Percentiles rank a stretch among this genome's conserved stretches.
These are phyloP conservation scores for Wickerhamiella allomyrinae DNA, from an alignment of 805 yeast genomes.

Conservation along the genomic window DNA sequence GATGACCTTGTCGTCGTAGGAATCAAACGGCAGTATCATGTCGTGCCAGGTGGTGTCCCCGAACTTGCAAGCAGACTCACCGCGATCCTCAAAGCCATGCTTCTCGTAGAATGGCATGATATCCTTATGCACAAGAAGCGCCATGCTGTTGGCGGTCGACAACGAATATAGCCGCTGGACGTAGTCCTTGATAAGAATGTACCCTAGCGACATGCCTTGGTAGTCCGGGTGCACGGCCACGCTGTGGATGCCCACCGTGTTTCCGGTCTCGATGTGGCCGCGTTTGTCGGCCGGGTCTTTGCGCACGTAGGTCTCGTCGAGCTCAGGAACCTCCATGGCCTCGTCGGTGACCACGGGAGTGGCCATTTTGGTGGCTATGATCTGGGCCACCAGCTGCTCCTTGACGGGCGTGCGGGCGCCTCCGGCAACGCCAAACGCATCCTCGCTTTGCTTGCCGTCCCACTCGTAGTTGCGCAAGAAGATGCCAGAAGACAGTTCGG, in stretches of 20 bases:
- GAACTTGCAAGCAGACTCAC: slow-evolving; percentile 43
- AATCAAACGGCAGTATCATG: slow-evolving; percentile 16
- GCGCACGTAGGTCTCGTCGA: slow-evolving; percentile 16
- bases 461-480: slow-evolving; percentile 34
- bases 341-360: slow-evolving; percentile 36
- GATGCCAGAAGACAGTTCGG: slow-evolving; percentile 81
- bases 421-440: slow-evolving; percentile 20
- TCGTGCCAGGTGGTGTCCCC: slow-evolving; percentile 45
- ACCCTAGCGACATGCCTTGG: slow-evolving; percentile 72
- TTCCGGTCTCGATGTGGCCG: slow-evolving; percentile 68
- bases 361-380: slow-evolving; percentile 58
- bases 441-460: slow-evolving; percentile 15
- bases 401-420: slow-evolving; percentile 19
- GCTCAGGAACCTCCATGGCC: slow-evolving; percentile 46
- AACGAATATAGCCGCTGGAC: slow-evolving; percentile 81
- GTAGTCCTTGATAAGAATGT: slow-evolving; percentile 73
- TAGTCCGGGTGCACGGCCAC: slow-evolving; percentile 62
- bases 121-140: slow-evolving; percentile 55
- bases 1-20: slow-evolving; percentile 12
- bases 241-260: slow-evolving; percentile 68
- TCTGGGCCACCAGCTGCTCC: slow-evolving; percentile 65
- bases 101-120: slow-evolving; percentile 66
- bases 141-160: slow-evolving; percentile 65
- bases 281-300: slow-evolving; percentile 17
- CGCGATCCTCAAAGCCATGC: slow-evolving; percentile 63